Conservation (phyloP, 768 basidiomycete genomes). For the Boletus pseudo-olivaceus region DNA sequence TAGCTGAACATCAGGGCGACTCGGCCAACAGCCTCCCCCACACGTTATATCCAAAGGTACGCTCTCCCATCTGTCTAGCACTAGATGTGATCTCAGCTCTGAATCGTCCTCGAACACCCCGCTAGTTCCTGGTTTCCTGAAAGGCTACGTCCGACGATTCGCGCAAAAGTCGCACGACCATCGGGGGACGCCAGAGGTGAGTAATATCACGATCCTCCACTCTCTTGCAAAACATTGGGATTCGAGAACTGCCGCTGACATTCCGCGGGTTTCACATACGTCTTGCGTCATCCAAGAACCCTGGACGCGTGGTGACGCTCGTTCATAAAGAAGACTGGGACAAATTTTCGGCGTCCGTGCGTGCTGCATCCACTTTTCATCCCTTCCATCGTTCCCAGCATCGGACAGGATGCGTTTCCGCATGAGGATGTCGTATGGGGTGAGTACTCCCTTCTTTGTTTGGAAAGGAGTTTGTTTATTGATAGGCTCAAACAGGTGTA, state of each 20-base stretch:
- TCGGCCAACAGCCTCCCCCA: slow-evolving; percentile 66
- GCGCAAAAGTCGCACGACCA: slow-evolving; percentile 93
- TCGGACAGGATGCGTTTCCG: slow-evolving; percentile 30
- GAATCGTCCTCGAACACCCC: neutral
- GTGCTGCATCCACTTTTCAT: slow-evolving; percentile 12
- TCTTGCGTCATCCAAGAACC: slow-evolving; percentile 44
- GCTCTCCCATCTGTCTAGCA: neutral
- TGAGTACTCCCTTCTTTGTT: slow-evolving; percentile 20
- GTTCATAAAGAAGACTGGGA: slow-evolving; percentile 90
- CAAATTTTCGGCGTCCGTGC: slow-evolving; percentile 60
- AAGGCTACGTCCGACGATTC: slow-evolving; percentile 87
- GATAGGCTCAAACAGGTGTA: slow-evolving; percentile 46
- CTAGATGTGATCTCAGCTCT: neutral
- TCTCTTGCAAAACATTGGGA: neutral
- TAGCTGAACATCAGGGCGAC: neutral
- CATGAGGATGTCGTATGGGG: slow-evolving; percentile 59
- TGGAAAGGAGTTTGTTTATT: neutral
- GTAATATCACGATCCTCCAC: neutral
- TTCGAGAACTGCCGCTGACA: neutral
- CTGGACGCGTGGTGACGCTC: slow-evolving; percentile 88
- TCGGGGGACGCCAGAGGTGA: slow-evolving; percentile 81
- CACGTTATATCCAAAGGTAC: slow-evolving; percentile 68
- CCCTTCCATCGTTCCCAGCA: neutral
- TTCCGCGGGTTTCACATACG: neutral
- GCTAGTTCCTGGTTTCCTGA: slow-evolving; percentile 76